A percentile compares a stretch with the other conserved stretches of the same genome.
These are phyloP conservation scores for Aphanomyces invadans DNA, from an alignment of 352 stramenopile genomes.

Conservation along the genomic window DNA sequence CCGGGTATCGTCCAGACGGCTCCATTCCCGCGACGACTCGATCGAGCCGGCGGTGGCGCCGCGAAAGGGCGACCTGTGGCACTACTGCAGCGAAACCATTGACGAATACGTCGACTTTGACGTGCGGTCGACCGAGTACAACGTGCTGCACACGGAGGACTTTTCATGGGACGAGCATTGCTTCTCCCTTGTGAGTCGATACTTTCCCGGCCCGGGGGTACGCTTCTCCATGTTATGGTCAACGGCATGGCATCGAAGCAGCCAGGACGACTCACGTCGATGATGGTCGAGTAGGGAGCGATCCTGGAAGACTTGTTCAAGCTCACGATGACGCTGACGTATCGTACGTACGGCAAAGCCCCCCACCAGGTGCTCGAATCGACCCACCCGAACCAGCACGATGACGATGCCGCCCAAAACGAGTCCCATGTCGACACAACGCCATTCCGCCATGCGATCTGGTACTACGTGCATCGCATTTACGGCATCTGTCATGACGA, in stretches of 20 bases:
- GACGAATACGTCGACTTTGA: constrained; percentile 82
- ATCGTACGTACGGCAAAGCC: constrained; percentile 56
- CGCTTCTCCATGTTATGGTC: background rate
- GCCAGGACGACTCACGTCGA: background rate
- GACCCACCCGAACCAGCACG: background rate
- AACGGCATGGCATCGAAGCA: too few species aligned
- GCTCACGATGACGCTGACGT: constrained; percentile 75
- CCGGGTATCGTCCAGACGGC: too few species aligned
- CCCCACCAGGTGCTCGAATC: too few species aligned
- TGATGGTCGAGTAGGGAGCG: constrained; percentile 32
- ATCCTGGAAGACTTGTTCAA: constrained; percentile 85
- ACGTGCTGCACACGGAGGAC: constrained; percentile 79
- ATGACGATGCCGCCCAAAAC: background rate
- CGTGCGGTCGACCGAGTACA: constrained; percentile 68
- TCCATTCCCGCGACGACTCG: constrained; percentile 9
- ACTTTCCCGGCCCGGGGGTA: constrained; percentile 67
- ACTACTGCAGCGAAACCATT: constrained; percentile 72
- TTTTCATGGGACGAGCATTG: constrained; percentile 86
- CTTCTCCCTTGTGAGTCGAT: constrained; percentile 77
- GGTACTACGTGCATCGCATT: constrained; percentile 84
- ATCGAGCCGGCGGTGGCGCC: constrained; percentile 4
- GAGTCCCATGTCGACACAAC: constrained; percentile 62
- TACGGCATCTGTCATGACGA: constrained; percentile 85
- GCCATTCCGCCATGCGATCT: constrained; percentile 75
- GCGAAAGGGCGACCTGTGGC: constrained; percentile 58